Evolutionary conservation across 2,329 filamentous ascomycete species (phyloP), one percentile per base, ranked within the genome.

Genomic region (Rhinocladiella similis): DNA sequence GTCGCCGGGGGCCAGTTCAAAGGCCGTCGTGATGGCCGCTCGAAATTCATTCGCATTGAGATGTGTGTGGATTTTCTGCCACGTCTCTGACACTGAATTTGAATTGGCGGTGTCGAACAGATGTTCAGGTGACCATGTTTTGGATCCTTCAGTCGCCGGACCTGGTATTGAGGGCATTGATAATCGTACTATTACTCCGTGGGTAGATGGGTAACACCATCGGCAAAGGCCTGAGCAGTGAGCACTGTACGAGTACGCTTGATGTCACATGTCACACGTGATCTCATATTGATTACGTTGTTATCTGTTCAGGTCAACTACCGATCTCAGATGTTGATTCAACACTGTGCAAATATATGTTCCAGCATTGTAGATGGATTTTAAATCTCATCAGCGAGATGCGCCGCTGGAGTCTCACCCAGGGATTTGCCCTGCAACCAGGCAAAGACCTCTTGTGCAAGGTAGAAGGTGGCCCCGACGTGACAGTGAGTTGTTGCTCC

Each of bases 11-110:
- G 72, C 70, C 3, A 83, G 74, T 10, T 70, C 69, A 66, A 83
- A 83, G 3, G 77, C 72, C 42, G 72, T 68, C 53, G 73, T 68
- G 59, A 82, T 75, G 60, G 77, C 77, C 48, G 72, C 69, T 29
- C 71, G 70, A 50, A 83, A 74, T 54, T 78, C 72, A 63, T 78
- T 72, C 50, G 72, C 63, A 53, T 73, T 56, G 10, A 68, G 70
- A 7, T 72, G 70, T 7, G 68, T 27, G 33, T 57, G 65, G n/a
- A 69, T 68, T 43, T 66, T 65, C n/a, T 66, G 63, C 29, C 74
- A 72, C 4, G 72, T 68, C 2, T 66, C 68, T 77, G 77, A 80
- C n/a, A n/a, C n/a, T 25, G 29, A 33, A 33, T 12, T 33, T 27
- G 25, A 4, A 13, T 69, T 61, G 1, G 71, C 64, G 19, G 39